A percentile compares a stretch with the other conserved stretches of the same genome.
Evolutionary conservation across 2,329 filamentous ascomycete genomes (phyloP).

Genomic region (Microcyclosporella mali): DNA sequence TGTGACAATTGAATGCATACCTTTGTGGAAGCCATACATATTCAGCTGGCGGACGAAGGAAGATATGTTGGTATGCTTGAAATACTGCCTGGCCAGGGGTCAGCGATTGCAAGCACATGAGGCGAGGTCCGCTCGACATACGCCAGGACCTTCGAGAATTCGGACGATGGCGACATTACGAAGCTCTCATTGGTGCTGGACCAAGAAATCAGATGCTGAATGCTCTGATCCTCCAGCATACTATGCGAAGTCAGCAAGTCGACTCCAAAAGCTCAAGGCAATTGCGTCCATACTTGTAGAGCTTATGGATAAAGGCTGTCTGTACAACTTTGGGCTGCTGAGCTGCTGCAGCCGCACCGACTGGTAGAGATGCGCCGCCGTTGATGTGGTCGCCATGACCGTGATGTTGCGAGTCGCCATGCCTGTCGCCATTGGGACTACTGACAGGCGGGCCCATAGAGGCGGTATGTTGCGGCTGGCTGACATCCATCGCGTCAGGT

Average conservation of each 20-base stretch:
- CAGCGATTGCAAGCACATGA: conserved; percentile 21
- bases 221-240: conserved; percentile 91
- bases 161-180: conserved; percentile 94
- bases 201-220: conserved; percentile 96
- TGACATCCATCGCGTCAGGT: conserved; percentile 28
- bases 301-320: conserved; percentile 97
- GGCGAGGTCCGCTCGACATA: conserved; percentile 48
- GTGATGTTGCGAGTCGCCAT: conserved; percentile 5
- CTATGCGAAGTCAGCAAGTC: conserved; percentile 47
- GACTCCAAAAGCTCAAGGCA: neutral
- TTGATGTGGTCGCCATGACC: conserved; percentile 24
- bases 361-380: conserved; percentile 40
- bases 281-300: conserved; percentile 72
- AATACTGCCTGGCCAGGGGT: conserved; percentile 70
- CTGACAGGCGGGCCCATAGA: conserved; percentile 27
- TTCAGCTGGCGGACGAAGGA: conserved; percentile 97
- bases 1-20: conserved; percentile 42
- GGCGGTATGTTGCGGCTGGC: conserved; percentile 16
- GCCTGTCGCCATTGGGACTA: conserved; percentile 26
- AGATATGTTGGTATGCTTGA: conserved; percentile 98
- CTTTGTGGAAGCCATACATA: conserved; percentile 99
- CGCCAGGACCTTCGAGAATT: conserved; percentile 97
- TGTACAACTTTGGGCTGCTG: conserved; percentile 97
- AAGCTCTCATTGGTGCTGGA: conserved; percentile 91
- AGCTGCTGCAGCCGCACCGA: conserved; percentile 62